A percentile compares a stretch with the other conserved stretches of the same genome.
These are phyloP conservation scores for Emmonsia crescens DNA, from an alignment of 2,329 filamentous ascomycete genomes.

Conservation along the genomic window DNA sequence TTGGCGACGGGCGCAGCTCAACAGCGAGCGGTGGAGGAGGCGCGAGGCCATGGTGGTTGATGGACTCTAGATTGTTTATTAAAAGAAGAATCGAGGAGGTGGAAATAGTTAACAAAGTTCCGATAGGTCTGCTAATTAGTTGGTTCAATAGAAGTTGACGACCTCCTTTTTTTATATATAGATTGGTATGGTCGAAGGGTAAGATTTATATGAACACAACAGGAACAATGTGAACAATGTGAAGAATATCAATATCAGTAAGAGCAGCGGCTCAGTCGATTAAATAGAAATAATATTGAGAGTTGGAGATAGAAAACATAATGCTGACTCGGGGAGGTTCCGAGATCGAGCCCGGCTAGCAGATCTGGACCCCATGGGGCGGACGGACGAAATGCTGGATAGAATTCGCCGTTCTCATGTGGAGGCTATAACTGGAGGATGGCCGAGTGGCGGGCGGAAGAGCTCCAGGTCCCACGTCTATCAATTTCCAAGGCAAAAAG, in stretches of 20 bases:
- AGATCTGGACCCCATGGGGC: not conserved
- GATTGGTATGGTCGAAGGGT: no score
- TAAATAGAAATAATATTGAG: not conserved
- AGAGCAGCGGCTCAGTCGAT: not conserved
- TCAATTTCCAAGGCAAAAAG: not conserved
- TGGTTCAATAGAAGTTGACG: not conserved
- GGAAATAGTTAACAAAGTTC: not conserved
- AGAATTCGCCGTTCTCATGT: not conserved
- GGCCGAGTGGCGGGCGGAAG: not conserved
- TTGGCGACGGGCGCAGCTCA: not conserved
- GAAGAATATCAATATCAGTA: not conserved
- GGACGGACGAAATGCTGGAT: not conserved
- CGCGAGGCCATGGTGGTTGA: constrained; percentile 6
- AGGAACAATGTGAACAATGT: not conserved
- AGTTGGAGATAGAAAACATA: not conserved
- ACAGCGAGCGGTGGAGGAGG: constrained; percentile 3
- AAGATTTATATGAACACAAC: no score
- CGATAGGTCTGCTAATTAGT: not conserved
- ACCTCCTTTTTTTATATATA: not conserved
- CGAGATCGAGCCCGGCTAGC: not conserved
- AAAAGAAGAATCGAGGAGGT: not conserved
- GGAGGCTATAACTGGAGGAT: not conserved
- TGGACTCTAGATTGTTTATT: not conserved
- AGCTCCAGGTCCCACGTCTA: not conserved
- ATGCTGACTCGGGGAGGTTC: not conserved